Evolutionary conservation across 192 early-diverging fungal genomes (phyloP).

Genomic region (Gaertneriomyces sp.): DNA sequence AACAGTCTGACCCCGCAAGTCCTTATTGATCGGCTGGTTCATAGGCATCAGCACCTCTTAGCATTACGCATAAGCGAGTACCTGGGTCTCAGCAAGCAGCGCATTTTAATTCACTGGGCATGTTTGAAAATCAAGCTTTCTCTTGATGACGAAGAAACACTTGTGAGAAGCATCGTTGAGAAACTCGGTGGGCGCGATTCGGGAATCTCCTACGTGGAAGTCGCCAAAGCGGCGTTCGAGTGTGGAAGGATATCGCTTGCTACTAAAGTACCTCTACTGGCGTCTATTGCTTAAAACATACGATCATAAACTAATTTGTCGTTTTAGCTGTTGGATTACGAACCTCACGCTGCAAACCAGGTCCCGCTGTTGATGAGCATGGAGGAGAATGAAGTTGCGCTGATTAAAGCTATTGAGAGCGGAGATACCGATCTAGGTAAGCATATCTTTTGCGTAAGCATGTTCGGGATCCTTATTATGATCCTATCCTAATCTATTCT

Average conservation of each 20-base stretch:
- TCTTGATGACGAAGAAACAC: conserved; percentile 81
- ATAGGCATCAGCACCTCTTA: conserved; percentile 79
- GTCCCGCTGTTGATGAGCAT: conserved; percentile 92
- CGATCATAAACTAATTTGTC: conserved; percentile 1
- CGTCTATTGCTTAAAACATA: neutral
- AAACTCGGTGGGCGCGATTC: conserved; percentile 65
- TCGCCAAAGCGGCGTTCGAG: conserved; percentile 85
- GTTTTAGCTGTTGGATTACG: conserved; percentile 79
- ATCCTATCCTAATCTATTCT: neutral
- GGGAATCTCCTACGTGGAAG: conserved; percentile 83
- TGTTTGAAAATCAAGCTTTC: conserved; percentile 88
- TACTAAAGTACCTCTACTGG: conserved; percentile 56
- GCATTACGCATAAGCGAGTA: conserved; percentile 84
- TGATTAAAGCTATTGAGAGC: conserved; percentile 88
- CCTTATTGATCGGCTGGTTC: conserved; percentile 77
- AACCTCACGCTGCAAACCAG: conserved; percentile 89
- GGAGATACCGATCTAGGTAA: conserved; percentile 92
- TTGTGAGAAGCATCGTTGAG: conserved; percentile 74
- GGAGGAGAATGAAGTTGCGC: conserved; percentile 82
- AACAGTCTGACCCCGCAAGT: conserved; percentile 72
- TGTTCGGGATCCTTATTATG: neutral
- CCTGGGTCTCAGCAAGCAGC: conserved; percentile 70
- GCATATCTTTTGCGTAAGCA: conserved; percentile 45
- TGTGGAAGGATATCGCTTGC: conserved; percentile 82
- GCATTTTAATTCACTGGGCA: conserved; percentile 93